These are phyloP conservation scores for Aspergillus aculeatinus DNA, from an alignment of 2,329 filamentous ascomycete species.

Conservation along the genomic window DNA sequence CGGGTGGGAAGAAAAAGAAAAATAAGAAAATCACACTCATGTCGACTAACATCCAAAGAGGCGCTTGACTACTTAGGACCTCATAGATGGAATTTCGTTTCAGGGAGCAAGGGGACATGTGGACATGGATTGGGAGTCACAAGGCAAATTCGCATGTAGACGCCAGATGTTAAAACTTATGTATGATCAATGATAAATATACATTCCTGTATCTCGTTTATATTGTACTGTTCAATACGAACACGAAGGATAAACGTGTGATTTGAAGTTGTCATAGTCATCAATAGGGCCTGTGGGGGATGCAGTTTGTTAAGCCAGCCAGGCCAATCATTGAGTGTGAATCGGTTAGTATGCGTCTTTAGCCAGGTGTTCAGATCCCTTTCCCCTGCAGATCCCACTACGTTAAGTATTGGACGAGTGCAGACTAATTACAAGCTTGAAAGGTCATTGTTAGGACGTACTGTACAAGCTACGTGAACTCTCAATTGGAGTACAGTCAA, in stretches of 20 bases:
- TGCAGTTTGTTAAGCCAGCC: neutral
- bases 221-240: too few species aligned
- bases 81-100: neutral
- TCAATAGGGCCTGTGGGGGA: neutral
- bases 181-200: neutral
- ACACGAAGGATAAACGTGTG: too few species aligned
- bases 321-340: neutral
- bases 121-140: neutral
- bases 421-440: neutral
- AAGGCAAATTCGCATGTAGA: neutral
- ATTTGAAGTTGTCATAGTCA: too few species aligned
- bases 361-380: neutral
- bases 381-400: neutral
- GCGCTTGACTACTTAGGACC: constrained; percentile 43
- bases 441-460: neutral
- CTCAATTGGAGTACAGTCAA: too few species aligned
- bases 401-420: neutral
- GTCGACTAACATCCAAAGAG: constrained; percentile 63
- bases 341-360: neutral
- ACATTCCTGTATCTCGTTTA: neutral
- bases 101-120: neutral
- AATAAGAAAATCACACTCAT: constrained; percentile 68
- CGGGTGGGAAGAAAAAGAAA: constrained; percentile 60
- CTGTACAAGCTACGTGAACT: too few species aligned
- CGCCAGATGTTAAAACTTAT: neutral